phyloP scores from a whole-genome alignment of 2,329 filamentous ascomycete genomes.

The Fusarium lateritium region DNA sequence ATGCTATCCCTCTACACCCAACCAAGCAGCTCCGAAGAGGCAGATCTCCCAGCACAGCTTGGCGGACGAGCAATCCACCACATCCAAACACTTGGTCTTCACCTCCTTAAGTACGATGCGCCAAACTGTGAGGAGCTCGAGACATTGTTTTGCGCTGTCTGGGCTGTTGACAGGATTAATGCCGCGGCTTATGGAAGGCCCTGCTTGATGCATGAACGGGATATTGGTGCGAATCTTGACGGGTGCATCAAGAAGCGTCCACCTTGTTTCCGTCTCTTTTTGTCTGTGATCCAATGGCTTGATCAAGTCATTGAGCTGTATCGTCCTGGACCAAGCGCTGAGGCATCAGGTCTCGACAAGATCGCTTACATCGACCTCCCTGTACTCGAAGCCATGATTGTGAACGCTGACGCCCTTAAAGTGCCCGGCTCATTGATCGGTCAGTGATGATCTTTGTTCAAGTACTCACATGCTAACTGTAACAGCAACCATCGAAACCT shows the following conservation, averaged over 20 bases:
- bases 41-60: conserved; percentile 68
- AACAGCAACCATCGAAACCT: conserved; percentile 71
- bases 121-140: conserved; percentile 61
- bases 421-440: conserved; percentile 65
- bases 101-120: conserved; percentile 62
- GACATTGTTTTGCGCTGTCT: conserved; percentile 70
- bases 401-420: conserved; percentile 66
- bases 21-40: conserved; percentile 66
- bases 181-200: conserved; percentile 73
- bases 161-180: conserved; percentile 73
- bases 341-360: conserved; percentile 59
- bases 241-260: conserved; percentile 65
- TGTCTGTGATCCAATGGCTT: conserved; percentile 68
- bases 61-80: conserved; percentile 70
- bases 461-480: conserved; percentile 35
- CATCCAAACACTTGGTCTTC: conserved; percentile 68
- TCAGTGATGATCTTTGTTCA: conserved; percentile 47
- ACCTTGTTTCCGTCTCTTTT: conserved; percentile 70
- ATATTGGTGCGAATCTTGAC: conserved; percentile 69
- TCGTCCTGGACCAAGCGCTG: conserved; percentile 64
- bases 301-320: conserved; percentile 74
- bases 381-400: conserved; percentile 70
- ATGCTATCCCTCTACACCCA: conserved; percentile 73
- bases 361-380: conserved; percentile 67
- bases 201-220: conserved; percentile 72